Evolutionary conservation across 2,329 filamentous ascomycete species (phyloP).

Genomic region (Cercospora nicotianae): DNA sequence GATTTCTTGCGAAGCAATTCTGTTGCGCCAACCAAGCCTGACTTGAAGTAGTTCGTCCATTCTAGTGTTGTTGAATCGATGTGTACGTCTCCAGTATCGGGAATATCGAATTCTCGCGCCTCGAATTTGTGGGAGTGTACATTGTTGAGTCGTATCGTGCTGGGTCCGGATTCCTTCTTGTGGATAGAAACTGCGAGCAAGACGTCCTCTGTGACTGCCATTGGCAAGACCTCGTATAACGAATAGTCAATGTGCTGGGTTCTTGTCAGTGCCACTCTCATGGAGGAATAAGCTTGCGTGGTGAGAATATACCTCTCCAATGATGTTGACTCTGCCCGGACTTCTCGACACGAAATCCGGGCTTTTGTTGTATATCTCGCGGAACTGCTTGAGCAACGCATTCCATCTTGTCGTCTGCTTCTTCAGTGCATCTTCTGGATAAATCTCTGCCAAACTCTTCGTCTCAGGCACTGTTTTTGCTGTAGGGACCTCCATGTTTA

Average conservation of each 20-base stretch:
- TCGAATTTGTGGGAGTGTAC: constrained; percentile 74
- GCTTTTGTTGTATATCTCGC: constrained; percentile 64
- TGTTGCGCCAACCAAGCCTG: constrained; percentile 79
- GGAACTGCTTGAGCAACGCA: constrained; percentile 69
- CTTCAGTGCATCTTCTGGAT: constrained; percentile 69
- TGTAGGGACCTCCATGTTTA: background rate
- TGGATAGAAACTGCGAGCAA: constrained; percentile 74
- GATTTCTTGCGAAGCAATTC: constrained; percentile 71
- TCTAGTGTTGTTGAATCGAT: constrained; percentile 85
- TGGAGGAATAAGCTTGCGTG: background rate
- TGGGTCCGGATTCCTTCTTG: constrained; percentile 55
- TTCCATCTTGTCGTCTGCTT: constrained; percentile 75
- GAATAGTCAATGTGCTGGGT: constrained; percentile 90
- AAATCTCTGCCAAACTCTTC: constrained; percentile 75
- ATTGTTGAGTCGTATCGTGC: constrained; percentile 75
- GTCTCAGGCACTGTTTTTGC: constrained; percentile 65
- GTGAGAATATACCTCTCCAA: constrained; percentile 66
- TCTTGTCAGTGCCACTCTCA: constrained; percentile 7
- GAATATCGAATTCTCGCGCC: constrained; percentile 70
- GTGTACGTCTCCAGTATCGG: constrained; percentile 53
- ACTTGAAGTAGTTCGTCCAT: constrained; percentile 99
- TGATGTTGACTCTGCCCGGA: constrained; percentile 94
- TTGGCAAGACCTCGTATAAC: constrained; percentile 90
- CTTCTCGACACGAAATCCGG: constrained; percentile 85
- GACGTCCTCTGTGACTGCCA: constrained; percentile 90